phyloP scores from a whole-genome alignment of 2,329 filamentous ascomycete genomes.

The Ophiocordyceps camponoti-saundersi region DNA sequence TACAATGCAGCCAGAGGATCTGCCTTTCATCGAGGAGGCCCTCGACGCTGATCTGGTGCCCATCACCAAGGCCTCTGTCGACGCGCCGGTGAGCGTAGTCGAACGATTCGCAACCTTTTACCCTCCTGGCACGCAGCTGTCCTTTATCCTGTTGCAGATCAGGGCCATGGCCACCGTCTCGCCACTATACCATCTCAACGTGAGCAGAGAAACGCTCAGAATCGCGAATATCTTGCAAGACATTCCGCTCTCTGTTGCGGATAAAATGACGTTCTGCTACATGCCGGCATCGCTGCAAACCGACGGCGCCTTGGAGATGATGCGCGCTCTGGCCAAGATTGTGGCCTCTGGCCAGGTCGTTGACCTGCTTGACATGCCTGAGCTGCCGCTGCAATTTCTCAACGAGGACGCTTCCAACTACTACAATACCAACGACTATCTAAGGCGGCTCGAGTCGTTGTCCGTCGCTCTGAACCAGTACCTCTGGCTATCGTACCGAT shows the following conservation, averaged over 20 bases:
- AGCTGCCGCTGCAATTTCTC: conserved; percentile 56
- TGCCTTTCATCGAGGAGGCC: conserved; percentile 40
- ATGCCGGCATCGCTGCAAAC: conserved; percentile 49
- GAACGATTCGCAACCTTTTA: conserved; percentile 71
- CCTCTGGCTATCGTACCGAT: conserved; percentile 85
- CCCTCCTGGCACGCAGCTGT: conserved; percentile 62
- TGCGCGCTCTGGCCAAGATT: conserved; percentile 49
- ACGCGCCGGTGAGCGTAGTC: conserved; percentile 53
- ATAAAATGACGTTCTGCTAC: conserved; percentile 60
- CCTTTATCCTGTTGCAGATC: conserved; percentile 63
- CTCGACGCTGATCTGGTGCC: conserved; percentile 48
- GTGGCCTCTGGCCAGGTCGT: conserved; percentile 53
- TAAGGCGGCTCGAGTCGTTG: conserved; percentile 55
- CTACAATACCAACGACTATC: conserved; percentile 29
- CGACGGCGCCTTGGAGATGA: conserved; percentile 23
- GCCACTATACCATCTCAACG: conserved; percentile 48
- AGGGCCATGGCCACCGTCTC: conserved; percentile 50
- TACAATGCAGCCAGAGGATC: conserved; percentile 55
- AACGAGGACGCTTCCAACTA: conserved; percentile 29
- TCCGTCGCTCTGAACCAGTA: conserved; percentile 77
- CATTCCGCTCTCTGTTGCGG: conserved; percentile 50
- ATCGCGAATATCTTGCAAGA: conserved; percentile 62
- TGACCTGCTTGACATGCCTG: conserved; percentile 51
- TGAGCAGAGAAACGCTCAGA: conserved; percentile 39
- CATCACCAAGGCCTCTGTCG: conserved; percentile 54